Base-by-base conservation (phyloP, 2,329 filamentous ascomycete genomes). In the Cordyceps cicadae region DNA sequence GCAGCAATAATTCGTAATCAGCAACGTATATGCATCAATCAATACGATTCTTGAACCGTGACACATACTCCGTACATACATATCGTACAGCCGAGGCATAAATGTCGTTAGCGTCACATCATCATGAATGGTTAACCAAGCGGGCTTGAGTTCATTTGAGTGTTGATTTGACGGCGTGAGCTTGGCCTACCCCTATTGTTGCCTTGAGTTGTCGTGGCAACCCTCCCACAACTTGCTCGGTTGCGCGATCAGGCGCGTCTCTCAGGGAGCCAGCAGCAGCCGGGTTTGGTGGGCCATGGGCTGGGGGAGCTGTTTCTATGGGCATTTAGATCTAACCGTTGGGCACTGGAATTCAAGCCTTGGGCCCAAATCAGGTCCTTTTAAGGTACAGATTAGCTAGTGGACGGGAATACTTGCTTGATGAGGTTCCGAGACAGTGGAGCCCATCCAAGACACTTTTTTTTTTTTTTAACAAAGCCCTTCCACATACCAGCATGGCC, bases 221-320 rank as follows among this genome's bases (percentile, higher is more conserved):
- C 54, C 7, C 11, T 24, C 15, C 17, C 11, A 19, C 43, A 41
- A 21, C 46, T 41, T 21, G 34, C 17, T 53, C 8, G 2, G 43
- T 37, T 49, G 57, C 39, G 57, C 51, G 58, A 43, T 54, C 51
- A 54, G 51, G 54, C 51, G 58, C 58, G 58, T 60, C 58, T n/a
- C n/a, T n/a, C 29, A 19, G 19, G 24, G 3, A 26, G 29, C 5
- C 24, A 15, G 26, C 15, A 50, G 48, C 26, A 17, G 34, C 11
- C 4, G 9, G 34, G 34, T 14, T 37, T 2, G 34, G 5, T 37
- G 34, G 34, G 34, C 11, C 34, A 37, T 14, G 34, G 34, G 8
- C 8, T 14, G 34, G 12, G 34, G 12, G 14, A 37, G 34, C 34
- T 37, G 34, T 37, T 37, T 37, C 34, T 37, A 37, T 9, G 3